These are phyloP conservation scores for Discostella stelligeroides DNA, from an alignment of 108 stramenopile species.

Conservation along the genomic window DNA sequence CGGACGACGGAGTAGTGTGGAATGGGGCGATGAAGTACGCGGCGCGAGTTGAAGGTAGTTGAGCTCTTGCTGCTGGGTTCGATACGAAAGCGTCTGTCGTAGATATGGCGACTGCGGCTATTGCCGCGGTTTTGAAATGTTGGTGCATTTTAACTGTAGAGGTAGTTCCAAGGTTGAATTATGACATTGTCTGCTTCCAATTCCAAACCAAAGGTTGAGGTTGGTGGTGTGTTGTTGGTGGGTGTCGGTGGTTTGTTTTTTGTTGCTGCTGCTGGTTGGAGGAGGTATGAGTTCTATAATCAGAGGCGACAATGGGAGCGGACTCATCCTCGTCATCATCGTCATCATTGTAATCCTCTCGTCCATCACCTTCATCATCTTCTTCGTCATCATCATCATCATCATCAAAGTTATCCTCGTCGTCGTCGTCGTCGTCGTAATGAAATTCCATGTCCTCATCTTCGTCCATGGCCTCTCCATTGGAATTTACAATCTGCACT, in stretches of 20 bases:
- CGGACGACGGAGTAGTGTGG: neutral
- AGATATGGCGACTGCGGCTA: neutral
- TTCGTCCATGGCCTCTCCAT: slow-evolving; percentile 16
- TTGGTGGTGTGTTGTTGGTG: slow-evolving; percentile 14
- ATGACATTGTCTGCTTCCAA: no score
- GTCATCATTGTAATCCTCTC: slow-evolving; percentile 18
- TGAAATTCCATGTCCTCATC: slow-evolving; percentile 17
- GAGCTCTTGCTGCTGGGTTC: neutral
- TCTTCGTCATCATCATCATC: slow-evolving; percentile 22
- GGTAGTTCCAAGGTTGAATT: neutral
- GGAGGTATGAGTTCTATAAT: neutral
- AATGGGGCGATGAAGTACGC: neutral
- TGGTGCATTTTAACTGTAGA: neutral
- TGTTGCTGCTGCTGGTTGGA: neutral
- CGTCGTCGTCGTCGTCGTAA: slow-evolving; percentile 25
- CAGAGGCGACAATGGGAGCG: neutral
- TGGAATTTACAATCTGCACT: slow-evolving; percentile 11
- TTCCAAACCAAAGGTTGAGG: no score
- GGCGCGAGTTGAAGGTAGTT: neutral
- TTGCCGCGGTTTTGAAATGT: slow-evolving; percentile 1
- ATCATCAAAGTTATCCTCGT: slow-evolving; percentile 11
- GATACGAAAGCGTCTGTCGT: neutral
- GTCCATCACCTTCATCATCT: slow-evolving; percentile 17
- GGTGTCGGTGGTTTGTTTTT: neutral
- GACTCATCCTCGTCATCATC: slow-evolving; percentile 30